Evolutionary conservation across 345 rosid genomes (phyloP), one percentile per base, ranked within the genome.

Genomic region (Diplotaxis tenuifolia): DNA sequence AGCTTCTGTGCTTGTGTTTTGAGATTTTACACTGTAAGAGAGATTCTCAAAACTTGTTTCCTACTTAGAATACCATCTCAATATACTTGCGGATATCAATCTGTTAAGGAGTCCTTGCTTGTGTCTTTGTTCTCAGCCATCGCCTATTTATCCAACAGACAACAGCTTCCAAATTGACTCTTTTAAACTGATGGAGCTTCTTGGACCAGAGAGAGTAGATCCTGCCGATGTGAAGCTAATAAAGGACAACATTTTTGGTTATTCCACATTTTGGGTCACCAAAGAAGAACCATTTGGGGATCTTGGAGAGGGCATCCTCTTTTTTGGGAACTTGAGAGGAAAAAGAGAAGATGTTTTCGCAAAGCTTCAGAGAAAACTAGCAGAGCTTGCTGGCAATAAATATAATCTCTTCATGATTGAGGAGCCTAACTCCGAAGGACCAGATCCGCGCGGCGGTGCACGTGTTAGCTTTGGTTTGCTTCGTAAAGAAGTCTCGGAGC

Each of bases 251-350:
- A 86, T 89, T 80, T 94, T 94, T 53, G 97, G 98, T 3, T 91
- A 94, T 82, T 81, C 97, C 9, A 89, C 98, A 10, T 94, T 89
- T 52, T 94, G 98, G 98, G 95, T 94, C 20, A 91, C 95, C 10
- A 91, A 88, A 84, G 97, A 94, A 89, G 98, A 94, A 83, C 92
- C 91, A 20, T 94, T 91, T 81, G 98, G 98, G 34, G 96, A 91
- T 64, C 79, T 89, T 14, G 95, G 91, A 3, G 96, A 94, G 71
- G 98, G 98, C 76, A 81, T 82, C 54, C 93, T 94, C 52, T 91
- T 94, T 77, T 85, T 91, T 27, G 97, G 98, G 70, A 94, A 91
- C 78, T 84, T 94, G 68, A 87, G 98, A 82, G 95, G 85, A 15
- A 86, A 84, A 34, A 84, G 91, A 47, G 97, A 91, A 60, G 87